Base-by-base conservation (phyloP, 2,329 filamentous ascomycete genomes). In the Pezicula carpinea region DNA sequence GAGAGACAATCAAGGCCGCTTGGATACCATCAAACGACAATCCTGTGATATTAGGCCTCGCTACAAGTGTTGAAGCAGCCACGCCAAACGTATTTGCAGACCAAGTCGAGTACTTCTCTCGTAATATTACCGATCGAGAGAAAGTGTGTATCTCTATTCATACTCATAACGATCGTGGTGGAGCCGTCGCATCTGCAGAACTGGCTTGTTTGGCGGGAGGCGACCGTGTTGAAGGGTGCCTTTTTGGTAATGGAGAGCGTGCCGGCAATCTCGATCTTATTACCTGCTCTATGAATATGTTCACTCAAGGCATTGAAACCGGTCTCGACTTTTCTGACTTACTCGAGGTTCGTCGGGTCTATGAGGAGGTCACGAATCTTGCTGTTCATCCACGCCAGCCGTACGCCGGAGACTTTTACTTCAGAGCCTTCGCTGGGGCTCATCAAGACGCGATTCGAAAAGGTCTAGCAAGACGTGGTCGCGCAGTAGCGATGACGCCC, bases 381-480 rank as follows among this genome's bases (percentile, higher is more conserved):
- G 88, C 89, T 5, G 81, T 95, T 5, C 89, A 95, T 61, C 83
- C 86, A 39, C 83, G 90, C 52, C 86, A 87, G 50, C 90, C 90
- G 1, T 96, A 96, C 59, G 89, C 86, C 42, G 90, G 89, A 23
- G 85, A 88, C 60, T 76, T 95, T 53, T 88, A 95, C 21, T 84
- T 90, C 31, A 90, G 84, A 62, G 89, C 89, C 18, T 96, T 95
- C 71, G 87, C 81, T 52, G 90, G 90, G 46, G 87, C 83, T 18
- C 90, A 96, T 66, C 89, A 96, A 68, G 89, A 96, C 61, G 90
- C 90, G 43, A 95, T 96, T 74, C 92, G 91, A 69, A 95, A 96
- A 74, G 83, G 83, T 1, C 76, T 78, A 67, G 38, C 38, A 22
- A 40, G 22, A 15, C 38, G 38, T 40, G 38, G 38, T 40, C 38